A percentile compares a stretch with the other conserved stretches of the same genome.
Conservation (phyloP, 495 filamentous ascomycete genomes). For the Penicillium roqueforti region DNA sequence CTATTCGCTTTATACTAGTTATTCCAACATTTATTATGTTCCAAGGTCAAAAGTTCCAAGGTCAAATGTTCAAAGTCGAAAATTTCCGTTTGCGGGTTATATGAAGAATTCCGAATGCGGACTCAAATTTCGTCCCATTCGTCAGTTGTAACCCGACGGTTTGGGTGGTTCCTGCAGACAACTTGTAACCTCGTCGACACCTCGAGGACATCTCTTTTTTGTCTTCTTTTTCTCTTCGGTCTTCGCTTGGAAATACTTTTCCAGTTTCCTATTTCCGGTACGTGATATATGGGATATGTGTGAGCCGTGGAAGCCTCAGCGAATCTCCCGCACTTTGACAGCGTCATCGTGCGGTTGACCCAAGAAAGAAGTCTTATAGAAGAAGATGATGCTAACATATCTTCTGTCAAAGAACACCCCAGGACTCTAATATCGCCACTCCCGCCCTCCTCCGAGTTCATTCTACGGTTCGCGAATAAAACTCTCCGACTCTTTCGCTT, state of each 20-base stretch:
- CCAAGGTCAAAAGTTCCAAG: no score
- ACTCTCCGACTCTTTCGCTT: neutral
- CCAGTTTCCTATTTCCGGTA: neutral
- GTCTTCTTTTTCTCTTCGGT: constrained; percentile 12
- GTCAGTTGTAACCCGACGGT: no score
- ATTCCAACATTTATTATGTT: no score
- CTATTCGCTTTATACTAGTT: no score
- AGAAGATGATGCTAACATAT: neutral
- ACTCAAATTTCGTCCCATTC: no score
- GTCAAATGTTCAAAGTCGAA: no score
- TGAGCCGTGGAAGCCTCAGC: constrained; percentile 36
- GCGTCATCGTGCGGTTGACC: constrained; percentile 32
- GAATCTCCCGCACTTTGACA: constrained; percentile 42
- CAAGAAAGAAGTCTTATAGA: constrained; percentile 2
- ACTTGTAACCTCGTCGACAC: no score
- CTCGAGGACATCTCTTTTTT: neutral
- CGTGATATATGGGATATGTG: neutral
- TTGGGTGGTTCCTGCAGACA: no score
- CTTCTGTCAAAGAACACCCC: no score
- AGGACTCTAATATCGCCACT: constrained; percentile 6
- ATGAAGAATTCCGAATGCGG: no score
- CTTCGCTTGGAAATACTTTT: neutral
- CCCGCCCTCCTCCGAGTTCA: constrained; percentile 3
- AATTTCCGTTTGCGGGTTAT: no score
- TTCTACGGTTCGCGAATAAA: constrained; percentile 9